A percentile compares a stretch with the other conserved stretches of the same genome.
These are phyloP conservation scores for Neurospora sp. DNA, from an alignment of 495 filamentous ascomycete species.

Conservation along the genomic window DNA sequence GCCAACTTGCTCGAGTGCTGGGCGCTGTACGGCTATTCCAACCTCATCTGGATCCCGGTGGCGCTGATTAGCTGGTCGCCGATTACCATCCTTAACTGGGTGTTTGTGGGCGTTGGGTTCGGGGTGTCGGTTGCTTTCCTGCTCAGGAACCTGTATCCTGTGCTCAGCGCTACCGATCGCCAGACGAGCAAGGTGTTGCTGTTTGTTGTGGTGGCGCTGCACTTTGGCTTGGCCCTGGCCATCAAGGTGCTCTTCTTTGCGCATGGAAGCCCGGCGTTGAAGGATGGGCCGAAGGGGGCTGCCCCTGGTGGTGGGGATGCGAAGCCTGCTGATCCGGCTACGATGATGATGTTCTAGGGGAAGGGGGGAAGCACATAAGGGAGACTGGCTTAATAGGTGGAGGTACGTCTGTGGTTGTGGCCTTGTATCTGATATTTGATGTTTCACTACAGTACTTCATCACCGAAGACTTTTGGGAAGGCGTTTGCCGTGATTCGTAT, in stretches of 20 bases:
- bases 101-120: conserved; percentile 88
- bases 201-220: conserved; percentile 70
- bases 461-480: neutral
- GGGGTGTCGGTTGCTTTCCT: conserved; percentile 77
- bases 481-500: neutral
- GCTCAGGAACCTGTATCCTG: conserved; percentile 84
- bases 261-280: conserved; percentile 56
- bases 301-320: conserved; percentile 9
- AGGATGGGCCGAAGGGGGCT: conserved; percentile 28
- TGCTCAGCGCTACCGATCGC: conserved; percentile 82
- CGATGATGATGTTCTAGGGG: conserved; percentile 18
- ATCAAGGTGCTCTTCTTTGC: conserved; percentile 98
- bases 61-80: conserved; percentile 85
- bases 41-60: conserved; percentile 93
- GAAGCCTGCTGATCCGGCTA: conserved; percentile 1
- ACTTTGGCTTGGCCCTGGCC: conserved; percentile 78
- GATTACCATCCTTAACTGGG: conserved; percentile 76
- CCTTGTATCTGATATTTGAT: neutral
- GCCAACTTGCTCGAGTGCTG: conserved; percentile 89
- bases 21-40: conserved; percentile 89
- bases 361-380: neutral
- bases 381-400: neutral
- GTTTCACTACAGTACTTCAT: neutral
- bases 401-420: neutral
- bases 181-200: conserved; percentile 85